Base-by-base conservation (phyloP, 2,329 filamentous ascomycete genomes). In the Neofusicoccum parvum region DNA sequence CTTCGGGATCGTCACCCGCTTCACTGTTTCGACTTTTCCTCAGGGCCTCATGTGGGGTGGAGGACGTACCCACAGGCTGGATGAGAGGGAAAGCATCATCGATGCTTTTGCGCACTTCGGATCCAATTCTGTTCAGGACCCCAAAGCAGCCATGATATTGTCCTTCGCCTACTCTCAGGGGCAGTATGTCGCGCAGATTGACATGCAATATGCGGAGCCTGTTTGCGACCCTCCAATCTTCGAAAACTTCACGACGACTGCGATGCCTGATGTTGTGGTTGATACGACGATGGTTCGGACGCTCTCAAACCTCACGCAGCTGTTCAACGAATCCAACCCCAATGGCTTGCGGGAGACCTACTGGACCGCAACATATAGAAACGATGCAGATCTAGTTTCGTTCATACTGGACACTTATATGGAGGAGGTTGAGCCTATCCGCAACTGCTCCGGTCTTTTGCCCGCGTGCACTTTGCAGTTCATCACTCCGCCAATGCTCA, bases 301-400 rank as follows among this genome's bases (percentile, higher is more conserved):
- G 14, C 67, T 76, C 6, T 34, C 65, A 3, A 63, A 66, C 20
- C 41, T 66, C 34, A 77, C 77, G 2, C 65, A 72, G n/a, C 72
- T 79, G 60, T 71, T 79, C 17, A 74, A 75, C 37, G 68, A 64
- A 2, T 68, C 70, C 37, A 77, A 77, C 51, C 78, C 76, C 0
- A 70, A 72, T 48, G 76, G 76, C 9, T 63, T 70, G 17, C 69
- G 71, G 2, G 67, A 76, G 45, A 69, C 67, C 0, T 77, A 72
- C 64, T 75, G 73, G 72, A 71, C 71, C 3, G 72, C 68, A 50
- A 69, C 71, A 1, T 70, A 69, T 51, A 75, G 73, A 62, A 66
- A 74, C 83, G 72, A 75, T 60, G 62, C 66, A 9, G 66, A 69
- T 0, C 46, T 75, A 10, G 64, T 68, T 4, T 69, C 62, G 7